A percentile compares a stretch with the other conserved stretches of the same genome.
Evolutionary conservation across 1,284 basidiomycete genomes (phyloP).

Genomic region (Porodaedalea pini): DNA sequence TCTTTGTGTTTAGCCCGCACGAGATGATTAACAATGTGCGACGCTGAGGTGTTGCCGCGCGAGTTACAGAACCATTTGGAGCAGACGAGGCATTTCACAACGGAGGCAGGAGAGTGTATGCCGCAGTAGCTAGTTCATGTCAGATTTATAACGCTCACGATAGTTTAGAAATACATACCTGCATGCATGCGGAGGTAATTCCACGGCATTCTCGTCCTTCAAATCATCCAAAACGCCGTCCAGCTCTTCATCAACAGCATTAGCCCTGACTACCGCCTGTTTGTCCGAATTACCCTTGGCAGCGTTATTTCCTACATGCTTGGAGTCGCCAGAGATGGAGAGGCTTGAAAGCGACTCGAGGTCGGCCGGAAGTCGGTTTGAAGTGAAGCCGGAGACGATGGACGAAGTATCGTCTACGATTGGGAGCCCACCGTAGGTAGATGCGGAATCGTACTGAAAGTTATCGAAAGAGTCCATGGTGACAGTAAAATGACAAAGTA

Average conservation of each 20-base stretch:
- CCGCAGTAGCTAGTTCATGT: constrained; percentile 81
- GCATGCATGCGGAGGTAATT: constrained; percentile 89
- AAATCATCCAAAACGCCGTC: constrained; percentile 85
- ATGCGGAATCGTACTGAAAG: constrained; percentile 78
- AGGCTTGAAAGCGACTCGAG: constrained; percentile 57
- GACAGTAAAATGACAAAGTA: background rate
- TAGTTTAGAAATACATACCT: constrained; percentile 52
- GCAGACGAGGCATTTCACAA: constrained; percentile 95
- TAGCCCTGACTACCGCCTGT: constrained; percentile 28
- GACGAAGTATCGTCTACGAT: constrained; percentile 83
- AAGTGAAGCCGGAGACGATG: constrained; percentile 62
- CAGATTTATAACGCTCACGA: constrained; percentile 11
- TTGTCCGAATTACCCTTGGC: constrained; percentile 37
- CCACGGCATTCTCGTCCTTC: constrained; percentile 80
- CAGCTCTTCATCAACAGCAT: constrained; percentile 73
- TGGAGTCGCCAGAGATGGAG: constrained; percentile 56
- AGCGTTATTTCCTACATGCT: constrained; percentile 30
- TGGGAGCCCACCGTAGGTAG: constrained; percentile 71
- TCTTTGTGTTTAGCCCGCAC: constrained; percentile 99
- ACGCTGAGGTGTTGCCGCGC: constrained; percentile 96
- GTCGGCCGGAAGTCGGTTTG: constrained; percentile 54
- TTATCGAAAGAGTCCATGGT: constrained; percentile 58
- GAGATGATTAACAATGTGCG: constrained; percentile 98
- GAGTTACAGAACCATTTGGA: constrained; percentile 99
- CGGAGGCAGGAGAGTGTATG: constrained; percentile 96